A percentile compares a stretch with the other conserved stretches of the same genome.
Conservation (phyloP, 495 filamentous ascomycete genomes). For the Elaphomyces granulatus region DNA sequence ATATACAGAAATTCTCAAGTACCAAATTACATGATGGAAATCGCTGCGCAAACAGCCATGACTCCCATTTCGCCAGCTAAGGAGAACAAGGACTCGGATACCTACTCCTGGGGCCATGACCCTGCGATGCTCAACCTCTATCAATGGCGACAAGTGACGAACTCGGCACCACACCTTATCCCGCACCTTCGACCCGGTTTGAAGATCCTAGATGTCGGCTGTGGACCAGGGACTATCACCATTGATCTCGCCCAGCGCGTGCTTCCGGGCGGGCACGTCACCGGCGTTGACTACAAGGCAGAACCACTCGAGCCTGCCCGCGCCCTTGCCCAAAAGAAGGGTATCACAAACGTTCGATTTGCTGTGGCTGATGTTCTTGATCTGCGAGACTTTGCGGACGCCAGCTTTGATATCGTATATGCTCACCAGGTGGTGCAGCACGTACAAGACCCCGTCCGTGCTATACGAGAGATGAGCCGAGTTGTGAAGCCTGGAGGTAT, state of each 20-base stretch:
- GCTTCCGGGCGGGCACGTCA: constrained; percentile 24
- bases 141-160: constrained; percentile 1
- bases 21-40: no score
- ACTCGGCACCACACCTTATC: not conserved
- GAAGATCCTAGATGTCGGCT: constrained; percentile 3
- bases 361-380: constrained; percentile 22
- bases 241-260: not conserved
- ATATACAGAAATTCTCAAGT: no score
- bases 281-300: constrained; percentile 16
- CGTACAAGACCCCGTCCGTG: constrained; percentile 19
- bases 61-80: no score
- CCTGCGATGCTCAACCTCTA: no score
- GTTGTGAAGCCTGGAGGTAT: constrained; percentile 32
- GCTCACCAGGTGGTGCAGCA: constrained; percentile 34
- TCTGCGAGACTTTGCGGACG: constrained; percentile 21
- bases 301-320: constrained; percentile 20
- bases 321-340: constrained; percentile 14
- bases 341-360: constrained; percentile 25
- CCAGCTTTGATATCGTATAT: constrained; percentile 36
- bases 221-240: constrained; percentile 4
- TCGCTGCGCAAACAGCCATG: no score
- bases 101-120: no score
- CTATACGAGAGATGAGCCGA: constrained; percentile 27
- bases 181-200: constrained; percentile 1
- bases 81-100: no score